Evolutionary conservation across 495 filamentous ascomycete species (phyloP).

Genomic region (Xylaria bambusicola): DNA sequence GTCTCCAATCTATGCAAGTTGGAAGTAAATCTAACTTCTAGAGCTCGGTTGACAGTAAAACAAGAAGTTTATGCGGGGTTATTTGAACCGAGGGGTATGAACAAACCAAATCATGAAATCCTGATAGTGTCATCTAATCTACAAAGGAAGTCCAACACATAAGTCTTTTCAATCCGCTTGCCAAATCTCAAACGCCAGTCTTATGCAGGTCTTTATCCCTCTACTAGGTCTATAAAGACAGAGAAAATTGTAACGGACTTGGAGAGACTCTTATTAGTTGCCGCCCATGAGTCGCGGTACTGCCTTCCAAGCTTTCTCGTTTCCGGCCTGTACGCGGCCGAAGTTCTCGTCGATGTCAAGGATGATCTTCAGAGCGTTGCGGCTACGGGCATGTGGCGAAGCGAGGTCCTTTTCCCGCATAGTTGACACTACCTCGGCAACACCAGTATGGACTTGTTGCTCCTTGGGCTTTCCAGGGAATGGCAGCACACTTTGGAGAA

Average conservation of each 20-base stretch:
- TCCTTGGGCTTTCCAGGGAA: slow-evolving; percentile 64
- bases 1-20: background rate
- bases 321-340: slow-evolving; percentile 64
- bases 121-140: slow-evolving; percentile 16
- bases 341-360: slow-evolving; percentile 93
- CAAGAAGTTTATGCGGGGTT: background rate
- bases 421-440: slow-evolving; percentile 37
- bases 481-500: slow-evolving; percentile 81
- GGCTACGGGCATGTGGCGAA: slow-evolving; percentile 79
- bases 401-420: slow-evolving; percentile 59
- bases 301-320: slow-evolving; percentile 52
- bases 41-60: background rate
- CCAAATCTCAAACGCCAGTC: slow-evolving; percentile 31
- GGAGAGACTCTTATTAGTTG: slow-evolving; percentile 22
- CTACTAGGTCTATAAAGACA: slow-evolving; percentile 21
- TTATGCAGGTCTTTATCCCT: slow-evolving; percentile 29
- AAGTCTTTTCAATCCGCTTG: slow-evolving; percentile 18
- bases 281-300: slow-evolving; percentile 45
- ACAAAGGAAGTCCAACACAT: slow-evolving; percentile 17
- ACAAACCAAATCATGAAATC: slow-evolving; percentile 19
- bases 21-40: background rate
- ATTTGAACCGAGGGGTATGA: slow-evolving; percentile 16
- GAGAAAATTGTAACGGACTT: slow-evolving; percentile 20
- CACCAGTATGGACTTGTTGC: slow-evolving; percentile 41
- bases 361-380: slow-evolving; percentile 96